phyloP scores from a whole-genome alignment of 148 eudicot species.

The Silene uniflora region DNA sequence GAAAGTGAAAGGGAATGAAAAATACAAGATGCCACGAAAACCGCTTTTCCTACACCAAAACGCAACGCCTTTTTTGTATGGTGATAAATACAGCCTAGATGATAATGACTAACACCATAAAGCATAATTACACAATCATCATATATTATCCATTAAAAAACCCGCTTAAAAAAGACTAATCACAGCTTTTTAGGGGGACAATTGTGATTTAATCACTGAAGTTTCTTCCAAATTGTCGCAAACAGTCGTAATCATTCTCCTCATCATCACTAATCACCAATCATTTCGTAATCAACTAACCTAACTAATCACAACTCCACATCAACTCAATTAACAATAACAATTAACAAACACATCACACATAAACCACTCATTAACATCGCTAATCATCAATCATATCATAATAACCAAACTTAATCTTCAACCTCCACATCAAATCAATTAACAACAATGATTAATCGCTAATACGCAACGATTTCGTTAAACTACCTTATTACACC shows the following conservation, averaged over 20 bases:
- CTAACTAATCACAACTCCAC: neutral
- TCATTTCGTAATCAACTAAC: neutral
- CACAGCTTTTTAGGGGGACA: constrained; percentile 20
- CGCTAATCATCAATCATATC: neutral
- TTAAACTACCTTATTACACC: constrained; percentile 74
- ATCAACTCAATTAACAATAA: neutral
- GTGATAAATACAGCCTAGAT: constrained; percentile 32
- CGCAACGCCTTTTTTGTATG: constrained; percentile 26
- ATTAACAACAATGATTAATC: neutral
- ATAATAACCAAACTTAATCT: neutral
- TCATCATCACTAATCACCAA: constrained; percentile 11
- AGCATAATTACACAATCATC: neutral
- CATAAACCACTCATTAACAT: neutral
- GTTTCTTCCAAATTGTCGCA: constrained; percentile 7
- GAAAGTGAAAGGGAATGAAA: constrained; percentile 18
- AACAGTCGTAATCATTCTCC: constrained; percentile 15
- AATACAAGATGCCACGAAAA: constrained; percentile 23
- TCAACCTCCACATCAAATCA: constrained; percentile 8
- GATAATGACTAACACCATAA: constrained; percentile 41
- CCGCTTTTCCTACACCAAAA: constrained; percentile 39
- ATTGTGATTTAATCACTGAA: constrained; percentile 5
- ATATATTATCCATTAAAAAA: constrained; percentile 17
- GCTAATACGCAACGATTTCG: neutral
- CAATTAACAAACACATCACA: no score
- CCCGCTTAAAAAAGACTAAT: constrained; percentile 10